Base-by-base conservation (phyloP, 78 protist species). In the Dictyostelium firmibasis region DNA sequence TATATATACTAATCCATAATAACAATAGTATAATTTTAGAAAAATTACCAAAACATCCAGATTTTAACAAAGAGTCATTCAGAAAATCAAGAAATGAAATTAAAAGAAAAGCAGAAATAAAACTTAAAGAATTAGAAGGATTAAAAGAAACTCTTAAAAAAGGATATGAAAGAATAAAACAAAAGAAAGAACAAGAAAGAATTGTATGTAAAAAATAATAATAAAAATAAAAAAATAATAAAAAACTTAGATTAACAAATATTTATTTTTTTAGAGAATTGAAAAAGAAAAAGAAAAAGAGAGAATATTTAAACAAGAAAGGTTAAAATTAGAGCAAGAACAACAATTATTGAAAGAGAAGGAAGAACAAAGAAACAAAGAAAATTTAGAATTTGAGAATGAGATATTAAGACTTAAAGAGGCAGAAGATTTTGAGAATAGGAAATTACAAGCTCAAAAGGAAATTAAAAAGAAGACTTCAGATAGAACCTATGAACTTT, bases 41-140 rank as follows among this genome's bases (percentile, higher is more conserved):
- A 35, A 89, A 89, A 25, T 18, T 89, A 69, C 94, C 87, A 43
- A 81, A 62, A 31, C 94, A 89, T 69, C 94, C 94, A 47, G 87
- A 81, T 10, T 89, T 81, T 53, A 69, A 18, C 47, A 35, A 81
- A 67, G 43, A 43, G 20, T 62, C 70, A 18, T 81, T 81, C 81
- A 9, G 13, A 14, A 81, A 57, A 9, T 69, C 87, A 2, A 41
- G 67, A 70, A 70, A 89, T 62, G 57, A 25, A 31, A 43, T 89
- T 4, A 89, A 70, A 69, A 69, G 31, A 41, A 76, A 89, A 25
- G 94, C 94, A 31, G 53, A n/a, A 13, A 2, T 1, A 20, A 89
- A 69, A 35, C 10, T 89, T 3, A 6, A 18, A 33, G 88, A 89
- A 69, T 70, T 89, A 47, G 94, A 89, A 27, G 16, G 31, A 9